Percentiles rank a stretch among this genome's conserved stretches.
Evolutionary conservation across 2,329 filamentous ascomycete genomes (phyloP).

Genomic region (Trichoderma sp.): DNA sequence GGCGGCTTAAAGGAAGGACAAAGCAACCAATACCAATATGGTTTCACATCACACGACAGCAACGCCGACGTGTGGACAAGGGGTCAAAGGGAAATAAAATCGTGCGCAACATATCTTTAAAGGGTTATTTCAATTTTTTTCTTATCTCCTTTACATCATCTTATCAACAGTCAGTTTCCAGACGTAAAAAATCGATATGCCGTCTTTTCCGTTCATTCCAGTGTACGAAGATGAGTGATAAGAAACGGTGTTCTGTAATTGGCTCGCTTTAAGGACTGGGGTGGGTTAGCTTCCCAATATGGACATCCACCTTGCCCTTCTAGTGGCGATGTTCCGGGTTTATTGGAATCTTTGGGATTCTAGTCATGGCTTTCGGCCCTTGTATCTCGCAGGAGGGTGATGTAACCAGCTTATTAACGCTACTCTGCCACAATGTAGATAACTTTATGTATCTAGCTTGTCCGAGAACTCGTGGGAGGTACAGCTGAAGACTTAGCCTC

Average conservation of each 20-base stretch:
- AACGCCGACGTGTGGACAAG: neutral
- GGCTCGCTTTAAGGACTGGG: neutral
- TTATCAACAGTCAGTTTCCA: neutral
- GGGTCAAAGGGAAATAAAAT: neutral
- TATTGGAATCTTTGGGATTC: neutral
- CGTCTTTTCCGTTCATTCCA: neutral
- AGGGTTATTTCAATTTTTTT: neutral
- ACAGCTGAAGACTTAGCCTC: neutral
- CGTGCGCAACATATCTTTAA: neutral
- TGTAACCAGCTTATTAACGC: neutral
- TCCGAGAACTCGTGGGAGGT: neutral
- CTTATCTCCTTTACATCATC: neutral
- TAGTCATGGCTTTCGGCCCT: neutral
- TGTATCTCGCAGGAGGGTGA: neutral
- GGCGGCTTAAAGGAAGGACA: neutral
- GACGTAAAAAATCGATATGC: neutral
- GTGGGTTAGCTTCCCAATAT: neutral
- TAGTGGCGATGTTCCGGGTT: neutral
- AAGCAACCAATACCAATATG: neutral
- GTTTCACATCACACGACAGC: neutral
- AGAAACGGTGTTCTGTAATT: neutral
- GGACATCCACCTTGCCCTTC: neutral
- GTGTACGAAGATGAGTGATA: neutral
- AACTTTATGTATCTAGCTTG: neutral
- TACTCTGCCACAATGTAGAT: neutral